Base-by-base conservation (phyloP, 2,329 filamentous ascomycete genomes). In the Pseudocercospora musae region DNA sequence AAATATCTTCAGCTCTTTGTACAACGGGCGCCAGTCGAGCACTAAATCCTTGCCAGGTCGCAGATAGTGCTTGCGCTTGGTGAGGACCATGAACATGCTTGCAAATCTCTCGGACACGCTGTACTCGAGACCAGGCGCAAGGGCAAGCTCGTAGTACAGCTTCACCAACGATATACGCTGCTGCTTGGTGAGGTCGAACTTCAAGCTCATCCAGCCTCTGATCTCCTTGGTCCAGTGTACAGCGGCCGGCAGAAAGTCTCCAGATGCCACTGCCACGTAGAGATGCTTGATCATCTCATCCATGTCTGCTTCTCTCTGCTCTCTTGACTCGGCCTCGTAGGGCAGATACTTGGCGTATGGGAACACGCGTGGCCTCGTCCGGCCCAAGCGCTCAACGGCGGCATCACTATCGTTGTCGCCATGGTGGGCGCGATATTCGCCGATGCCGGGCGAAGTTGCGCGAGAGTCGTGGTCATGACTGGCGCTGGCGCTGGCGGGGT, bases 51-150 rank as follows among this genome's bases (percentile, higher is more conserved):
- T 91, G 61, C 90, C 88, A 1, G 94, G 92, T 69, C 91, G 92
- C 33, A 99, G 84, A 76, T 98, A 98, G 78, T 98, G 94, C 75
- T 96, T 96, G 74, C 94, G 93, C 92, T 95, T 96, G n/a, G 93
- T 96, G 70, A 99, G 80, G 10, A 91, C 88, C 77, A 97, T 90
- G 73, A 98, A 94, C 93, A 98, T 98, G 81, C 91, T 95, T 50
- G 94, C 86, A 75, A 99, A 99, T 63, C 94, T 87, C 78, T 99
- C 96, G 4, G 92, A 85, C 8, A 93, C 87, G 62, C 84, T 84
- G 57, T 86, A 85, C 73, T 98, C 94, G 60, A 99, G 83, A 3
- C 96, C 95, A 0, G 94, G 95, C 27, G 95, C 91, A 64, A 99
- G 83, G 4, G 92, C 85, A 62, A 99, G 88, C 78, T 96, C 92